Percentiles rank a stretch among this genome's conserved stretches.
phyloP scores from a whole-genome alignment of 2,329 filamentous ascomycete species.

The Pseudogymnoascus sp. region DNA sequence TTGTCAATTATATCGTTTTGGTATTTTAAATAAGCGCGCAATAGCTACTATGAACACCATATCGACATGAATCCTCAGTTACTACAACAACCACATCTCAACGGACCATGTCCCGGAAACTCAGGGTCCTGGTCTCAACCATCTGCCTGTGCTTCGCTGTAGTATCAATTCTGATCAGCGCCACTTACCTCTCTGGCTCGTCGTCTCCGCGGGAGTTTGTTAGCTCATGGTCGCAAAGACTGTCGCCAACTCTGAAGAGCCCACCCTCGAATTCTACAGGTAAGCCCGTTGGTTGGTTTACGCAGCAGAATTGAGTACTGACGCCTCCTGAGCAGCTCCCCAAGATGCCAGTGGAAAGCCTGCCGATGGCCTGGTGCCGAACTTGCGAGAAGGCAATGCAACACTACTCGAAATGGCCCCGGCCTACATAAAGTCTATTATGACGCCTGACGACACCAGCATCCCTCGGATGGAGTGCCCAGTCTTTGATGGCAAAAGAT shows the following conservation, averaged over 20 bases:
- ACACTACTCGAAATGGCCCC: neutral
- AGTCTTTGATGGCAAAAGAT: neutral
- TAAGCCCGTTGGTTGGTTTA: neutral
- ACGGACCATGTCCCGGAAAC: no score
- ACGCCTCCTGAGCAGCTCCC: neutral
- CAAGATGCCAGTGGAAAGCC: neutral
- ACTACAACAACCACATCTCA: no score
- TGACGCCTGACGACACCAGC: slow-evolving; percentile 1
- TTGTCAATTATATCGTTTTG: neutral
- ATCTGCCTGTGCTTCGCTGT: no score
- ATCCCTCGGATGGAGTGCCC: slow-evolving; percentile 5
- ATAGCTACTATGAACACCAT: neutral
- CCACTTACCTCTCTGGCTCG: no score
- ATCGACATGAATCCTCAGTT: no score
- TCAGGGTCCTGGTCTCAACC: no score
- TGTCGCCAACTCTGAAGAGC: no score
- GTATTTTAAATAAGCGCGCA: neutral
- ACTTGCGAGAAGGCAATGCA: neutral
- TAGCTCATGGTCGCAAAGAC: no score
- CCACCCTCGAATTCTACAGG: no score
- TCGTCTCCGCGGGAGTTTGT: no score
- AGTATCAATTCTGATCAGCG: no score
- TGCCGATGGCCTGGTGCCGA: no score
- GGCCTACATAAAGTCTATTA: slow-evolving; percentile 7
- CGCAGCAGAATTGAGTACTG: neutral